Evolutionary conservation across 805 yeast species (phyloP), one percentile per base, ranked within the genome.

Genomic region (Maudiozyma bulderi): DNA sequence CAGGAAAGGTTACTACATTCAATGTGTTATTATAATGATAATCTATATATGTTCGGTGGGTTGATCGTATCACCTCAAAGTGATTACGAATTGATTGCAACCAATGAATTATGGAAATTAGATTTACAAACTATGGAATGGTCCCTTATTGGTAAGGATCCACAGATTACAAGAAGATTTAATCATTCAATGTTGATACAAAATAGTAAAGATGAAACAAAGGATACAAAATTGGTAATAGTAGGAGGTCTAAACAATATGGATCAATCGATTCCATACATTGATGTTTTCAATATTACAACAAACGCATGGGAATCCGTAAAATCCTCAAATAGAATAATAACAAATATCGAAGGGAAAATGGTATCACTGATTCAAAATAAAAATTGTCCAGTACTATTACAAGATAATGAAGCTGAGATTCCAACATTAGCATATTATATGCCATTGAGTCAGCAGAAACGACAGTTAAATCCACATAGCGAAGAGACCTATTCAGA

Each of bases 71-170:
- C 70, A 42, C 64, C 67, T 31, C 62, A 64, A 35, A 60, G 62
- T 40, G 62, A 58, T 6, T 63, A 69, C 45, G 71, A 69, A 44
- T 53, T 75, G 13, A 59, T 62, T 10, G 78, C 86, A 0, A 61
- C 74, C 6, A 81, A 81, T 56, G 93, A 86, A 55, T 63, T 83
- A 29, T 86, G 93, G 91, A 74, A 75, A 55, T 78, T 82, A 54
- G 76, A 81, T 59, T 61, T 81, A 40, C 72, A 70, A 38, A 66
- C 75, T 3, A 71, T 69, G 46, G 61, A 62, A 9, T 85, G 93
- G 91, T 58, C 59, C 1, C 71, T 78, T 44, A 58, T 82, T 3
- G 75, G 74, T 28, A 64, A 64, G n/a, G 58, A 56, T 31, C 63
- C 71, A 3, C 65, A 65, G 8, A 58, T 67, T 8, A 57, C 70